Evolutionary conservation across 2,329 filamentous ascomycete genomes (phyloP).

Genomic region (Dactylellina haptotyla): DNA sequence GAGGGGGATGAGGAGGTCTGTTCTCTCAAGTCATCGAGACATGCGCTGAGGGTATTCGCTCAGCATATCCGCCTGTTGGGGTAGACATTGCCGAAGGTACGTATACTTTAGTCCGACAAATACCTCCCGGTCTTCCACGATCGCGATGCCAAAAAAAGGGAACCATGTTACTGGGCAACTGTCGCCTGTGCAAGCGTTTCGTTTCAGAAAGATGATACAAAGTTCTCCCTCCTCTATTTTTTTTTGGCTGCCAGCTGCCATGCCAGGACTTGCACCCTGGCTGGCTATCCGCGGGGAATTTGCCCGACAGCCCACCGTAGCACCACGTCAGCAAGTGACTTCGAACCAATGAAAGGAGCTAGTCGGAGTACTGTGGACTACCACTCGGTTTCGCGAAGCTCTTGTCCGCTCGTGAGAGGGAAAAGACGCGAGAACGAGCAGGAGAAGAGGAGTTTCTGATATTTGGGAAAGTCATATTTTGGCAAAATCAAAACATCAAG

Average conservation of each 20-base stretch:
- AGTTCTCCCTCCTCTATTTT: constrained; percentile 17
- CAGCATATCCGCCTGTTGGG: not conserved
- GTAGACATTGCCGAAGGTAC: constrained; percentile 7
- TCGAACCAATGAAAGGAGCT: constrained; percentile 37
- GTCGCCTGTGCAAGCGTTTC: constrained; percentile 36
- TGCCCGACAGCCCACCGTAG: constrained; percentile 46
- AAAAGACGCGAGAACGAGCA: constrained; percentile 15
- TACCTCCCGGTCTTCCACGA: too few relatives aligned
- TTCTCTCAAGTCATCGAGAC: not conserved
- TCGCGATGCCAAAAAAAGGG: too few relatives aligned
- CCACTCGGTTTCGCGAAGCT: constrained; percentile 50
- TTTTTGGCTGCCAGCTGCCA: not conserved
- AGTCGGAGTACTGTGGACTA: constrained; percentile 10
- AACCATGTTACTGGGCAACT: too few relatives aligned
- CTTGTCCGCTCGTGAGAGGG: constrained; percentile 10
- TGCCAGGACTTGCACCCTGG: constrained; percentile 24
- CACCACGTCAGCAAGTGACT: constrained; percentile 54
- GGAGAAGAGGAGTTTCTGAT: not conserved
- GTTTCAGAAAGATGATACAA: constrained; percentile 54
- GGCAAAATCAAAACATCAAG: not conserved
- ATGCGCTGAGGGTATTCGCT: not conserved
- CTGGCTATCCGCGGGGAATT: constrained; percentile 54
- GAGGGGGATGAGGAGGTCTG: constrained; percentile 1
- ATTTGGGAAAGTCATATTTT: not conserved
- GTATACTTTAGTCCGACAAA: not conserved